These are phyloP conservation scores for Talaromyces funiculosus DNA, from an alignment of 2,329 filamentous ascomycete genomes.

Conservation along the genomic window DNA sequence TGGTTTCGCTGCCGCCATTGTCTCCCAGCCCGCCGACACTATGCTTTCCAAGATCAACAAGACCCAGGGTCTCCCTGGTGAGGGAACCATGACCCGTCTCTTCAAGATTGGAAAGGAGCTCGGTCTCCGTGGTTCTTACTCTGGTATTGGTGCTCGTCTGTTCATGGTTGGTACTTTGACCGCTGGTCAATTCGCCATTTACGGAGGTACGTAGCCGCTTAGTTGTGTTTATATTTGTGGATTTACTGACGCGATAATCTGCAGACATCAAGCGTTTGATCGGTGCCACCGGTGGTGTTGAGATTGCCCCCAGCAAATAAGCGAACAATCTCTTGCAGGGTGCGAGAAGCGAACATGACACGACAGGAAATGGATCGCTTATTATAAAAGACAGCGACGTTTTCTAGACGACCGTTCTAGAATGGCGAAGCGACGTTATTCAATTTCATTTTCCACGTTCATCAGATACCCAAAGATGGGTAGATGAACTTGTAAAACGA, in stretches of 20 bases:
- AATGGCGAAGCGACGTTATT: conserved; percentile 2
- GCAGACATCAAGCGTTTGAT: conserved; percentile 60
- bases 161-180: conserved; percentile 72
- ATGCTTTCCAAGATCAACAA: conserved; percentile 97
- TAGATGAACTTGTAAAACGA: conserved; percentile 12
- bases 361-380: not conserved
- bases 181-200: conserved; percentile 82
- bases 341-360: not conserved
- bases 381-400: conserved; percentile 3
- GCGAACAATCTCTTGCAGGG: conserved; percentile 8
- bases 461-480: conserved; percentile 6
- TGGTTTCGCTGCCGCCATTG: conserved; percentile 77
- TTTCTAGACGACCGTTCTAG: not conserved
- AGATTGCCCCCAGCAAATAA: conserved; percentile 55
- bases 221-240: too few relatives aligned
- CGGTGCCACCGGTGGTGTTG: conserved; percentile 69
- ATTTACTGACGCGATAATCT: not conserved
- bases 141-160: conserved; percentile 73
- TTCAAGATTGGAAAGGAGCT: conserved; percentile 87
- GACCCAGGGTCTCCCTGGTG: conserved; percentile 79
- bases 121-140: conserved; percentile 69
- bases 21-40: conserved; percentile 87
- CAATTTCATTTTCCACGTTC: conserved; percentile 10
- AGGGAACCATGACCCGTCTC: conserved; percentile 72
- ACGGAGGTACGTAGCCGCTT: conserved; percentile 48